phyloP scores from a whole-genome alignment of 2,329 filamentous ascomycete species.

The Arthrobotrys conoides region DNA sequence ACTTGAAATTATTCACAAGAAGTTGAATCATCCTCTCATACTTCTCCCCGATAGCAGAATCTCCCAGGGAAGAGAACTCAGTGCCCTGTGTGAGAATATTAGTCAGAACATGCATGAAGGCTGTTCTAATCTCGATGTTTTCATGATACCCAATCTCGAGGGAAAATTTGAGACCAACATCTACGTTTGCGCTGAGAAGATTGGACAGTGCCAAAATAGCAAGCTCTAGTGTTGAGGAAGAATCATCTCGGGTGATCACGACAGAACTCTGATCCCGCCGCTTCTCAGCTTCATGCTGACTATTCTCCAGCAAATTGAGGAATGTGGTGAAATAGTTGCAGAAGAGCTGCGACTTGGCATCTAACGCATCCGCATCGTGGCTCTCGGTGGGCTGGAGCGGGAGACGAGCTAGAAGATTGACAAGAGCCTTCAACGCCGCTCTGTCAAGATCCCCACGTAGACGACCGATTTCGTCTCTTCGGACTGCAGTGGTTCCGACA shows the following conservation, averaged over 20 bases:
- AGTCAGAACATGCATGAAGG: conserved; percentile 78
- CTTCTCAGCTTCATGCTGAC: conserved; percentile 62
- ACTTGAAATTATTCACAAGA: conserved; percentile 75
- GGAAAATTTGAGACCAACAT: conserved; percentile 79
- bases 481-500: conserved; percentile 63
- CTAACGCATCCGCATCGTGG: conserved; percentile 76
- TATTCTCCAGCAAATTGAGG: conserved; percentile 72
- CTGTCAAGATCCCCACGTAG: conserved; percentile 77
- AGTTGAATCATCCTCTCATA: conserved; percentile 77
- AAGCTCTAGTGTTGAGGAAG: conserved; percentile 73
- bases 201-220: conserved; percentile 79
- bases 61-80: conserved; percentile 78
- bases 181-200: conserved; percentile 78
- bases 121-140: conserved; percentile 78
- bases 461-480: conserved; percentile 73
- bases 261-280: conserved; percentile 63
- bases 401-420: conserved; percentile 76
- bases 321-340: conserved; percentile 80
- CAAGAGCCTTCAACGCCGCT: conserved; percentile 76
- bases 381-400: conserved; percentile 77
- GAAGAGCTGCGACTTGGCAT: conserved; percentile 80
- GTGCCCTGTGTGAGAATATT: conserved; percentile 80
- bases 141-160: conserved; percentile 80
- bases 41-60: conserved; percentile 77
- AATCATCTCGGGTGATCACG: conserved; percentile 71